Evolutionary conservation across 441 rosid species (phyloP).

Genomic region (Croton setiger): DNA sequence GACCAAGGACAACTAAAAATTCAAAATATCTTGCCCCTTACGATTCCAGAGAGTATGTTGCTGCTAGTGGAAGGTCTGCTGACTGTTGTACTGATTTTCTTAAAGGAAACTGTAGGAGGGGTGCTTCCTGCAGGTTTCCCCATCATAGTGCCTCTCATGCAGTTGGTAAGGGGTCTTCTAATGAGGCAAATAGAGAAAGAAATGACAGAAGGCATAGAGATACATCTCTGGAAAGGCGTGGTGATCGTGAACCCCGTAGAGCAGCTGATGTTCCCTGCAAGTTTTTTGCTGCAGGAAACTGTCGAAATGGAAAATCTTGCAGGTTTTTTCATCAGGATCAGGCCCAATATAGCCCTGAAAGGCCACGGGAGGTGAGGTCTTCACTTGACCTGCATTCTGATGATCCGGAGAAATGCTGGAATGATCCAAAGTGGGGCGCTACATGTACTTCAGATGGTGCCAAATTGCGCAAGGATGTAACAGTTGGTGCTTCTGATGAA

Average conservation of each 20-base stretch:
- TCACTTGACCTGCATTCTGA: constrained; percentile 35
- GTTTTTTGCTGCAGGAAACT: constrained; percentile 66
- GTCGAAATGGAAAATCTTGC: constrained; percentile 77
- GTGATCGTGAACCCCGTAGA: constrained; percentile 51
- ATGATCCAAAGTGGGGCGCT: constrained; percentile 47
- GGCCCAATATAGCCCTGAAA: constrained; percentile 48
- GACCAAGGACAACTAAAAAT: constrained; percentile 45
- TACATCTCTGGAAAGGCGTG: constrained; percentile 39
- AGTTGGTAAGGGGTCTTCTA: constrained; percentile 31
- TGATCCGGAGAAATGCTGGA: constrained; percentile 38
- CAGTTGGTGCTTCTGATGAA: constrained; percentile 25
- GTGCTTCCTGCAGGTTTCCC: constrained; percentile 44
- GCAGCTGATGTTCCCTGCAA: constrained; percentile 57
- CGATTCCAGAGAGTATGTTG: constrained; percentile 47
- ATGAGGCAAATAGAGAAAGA: constrained; percentile 45
- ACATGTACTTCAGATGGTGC: constrained; percentile 26
- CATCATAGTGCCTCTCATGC: constrained; percentile 46
- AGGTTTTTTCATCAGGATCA: constrained; percentile 65
- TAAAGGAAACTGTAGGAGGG: constrained; percentile 53
- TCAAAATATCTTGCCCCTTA: constrained; percentile 40
- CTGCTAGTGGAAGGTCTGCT: constrained; percentile 42
- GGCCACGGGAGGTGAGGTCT: constrained; percentile 40
- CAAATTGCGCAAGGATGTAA: constrained; percentile 30
- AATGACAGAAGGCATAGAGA: constrained; percentile 48
- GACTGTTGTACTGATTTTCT: constrained; percentile 43